These are phyloP conservation scores for Solanum hybrid DNA, from an alignment of 305 asterid genomes.

Conservation along the genomic window DNA sequence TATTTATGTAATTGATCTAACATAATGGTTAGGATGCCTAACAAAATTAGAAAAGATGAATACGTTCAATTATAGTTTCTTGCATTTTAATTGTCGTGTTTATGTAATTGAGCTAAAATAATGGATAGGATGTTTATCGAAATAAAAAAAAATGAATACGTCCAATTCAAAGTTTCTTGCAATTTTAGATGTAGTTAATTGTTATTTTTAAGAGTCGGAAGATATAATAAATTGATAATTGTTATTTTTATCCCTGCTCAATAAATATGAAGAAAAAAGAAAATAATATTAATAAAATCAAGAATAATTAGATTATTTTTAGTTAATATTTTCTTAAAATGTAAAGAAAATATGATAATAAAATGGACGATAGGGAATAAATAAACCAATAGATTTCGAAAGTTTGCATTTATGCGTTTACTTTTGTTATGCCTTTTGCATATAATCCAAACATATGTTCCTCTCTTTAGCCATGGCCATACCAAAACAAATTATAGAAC, in stretches of 20 bases:
- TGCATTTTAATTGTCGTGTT: too few relatives aligned
- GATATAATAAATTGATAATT: neutral
- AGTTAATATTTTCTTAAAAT: neutral
- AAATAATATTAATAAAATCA: neutral
- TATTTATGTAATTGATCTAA: neutral
- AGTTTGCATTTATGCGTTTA: neutral
- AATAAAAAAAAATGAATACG: neutral
- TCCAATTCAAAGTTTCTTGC: neutral
- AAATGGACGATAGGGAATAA: neutral
- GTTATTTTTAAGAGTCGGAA: neutral
- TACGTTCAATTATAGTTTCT: too few relatives aligned
- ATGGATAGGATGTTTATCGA: too few relatives aligned
- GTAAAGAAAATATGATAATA: neutral
- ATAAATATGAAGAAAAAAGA: neutral
- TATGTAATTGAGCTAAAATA: neutral
- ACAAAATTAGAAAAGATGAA: too few relatives aligned
- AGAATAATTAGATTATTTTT: neutral
- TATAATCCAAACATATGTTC: too few relatives aligned
- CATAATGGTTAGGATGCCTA: neutral
- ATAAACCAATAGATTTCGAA: neutral
- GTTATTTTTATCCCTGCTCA: too few relatives aligned
- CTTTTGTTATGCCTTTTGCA: neutral
- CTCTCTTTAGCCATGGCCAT: neutral
- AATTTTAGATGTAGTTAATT: neutral
- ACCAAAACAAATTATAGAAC: neutral